Base-by-base conservation (phyloP, 2,329 filamentous ascomycete genomes). In the Shiraia sp. region DNA sequence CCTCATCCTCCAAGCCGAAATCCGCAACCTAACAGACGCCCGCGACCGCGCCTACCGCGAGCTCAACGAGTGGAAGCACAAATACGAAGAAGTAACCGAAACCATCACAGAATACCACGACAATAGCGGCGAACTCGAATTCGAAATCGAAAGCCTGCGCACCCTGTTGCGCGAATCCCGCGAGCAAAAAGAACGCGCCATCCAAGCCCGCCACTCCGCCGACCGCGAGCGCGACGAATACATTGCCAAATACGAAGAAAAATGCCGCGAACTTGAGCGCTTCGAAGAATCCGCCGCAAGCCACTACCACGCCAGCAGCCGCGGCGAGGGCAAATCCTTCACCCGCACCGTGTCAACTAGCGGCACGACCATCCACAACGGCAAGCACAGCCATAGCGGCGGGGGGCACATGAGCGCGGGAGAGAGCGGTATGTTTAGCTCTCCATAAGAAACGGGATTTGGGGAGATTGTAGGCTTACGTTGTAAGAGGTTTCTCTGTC, bases 101-200 rank as follows among this genome's bases (percentile, higher is more conserved):
- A 59, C 56, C 1, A 54, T 59, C 13, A 52, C 56, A 0, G 48
- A 55, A 10, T 58, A 48, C 23, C 50, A 51, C 14, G 48, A 58
- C 15, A 48, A 47, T 13, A 55, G 50, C 4, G 47, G 46, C 4
- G 54, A 59, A 16, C 40, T 59, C 4, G 56, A 59, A 32, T 57
- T 56, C n/a, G 56, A 59, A 26, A 59, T 59, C 13, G 48, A 53
- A 3, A 51, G 45, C 8, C 35, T 59, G 24, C 50, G 56, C 6
- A 49, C 44, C 0, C 40, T 58, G n/a, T 42, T 59, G 25, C 49
- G 47, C 26, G 56, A 59, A 30, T 49, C 55, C 7, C 53, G 56
- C 14, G 55, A 59, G 31, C 55, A 59, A 36, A 59, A 59, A 32
- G 56, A 58, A 14, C 50, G 53, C 6, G 55, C 56, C 2, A 58